phyloP scores from a whole-genome alignment of 2,329 filamentous ascomycete species.

The Fusarium mundagurra region DNA sequence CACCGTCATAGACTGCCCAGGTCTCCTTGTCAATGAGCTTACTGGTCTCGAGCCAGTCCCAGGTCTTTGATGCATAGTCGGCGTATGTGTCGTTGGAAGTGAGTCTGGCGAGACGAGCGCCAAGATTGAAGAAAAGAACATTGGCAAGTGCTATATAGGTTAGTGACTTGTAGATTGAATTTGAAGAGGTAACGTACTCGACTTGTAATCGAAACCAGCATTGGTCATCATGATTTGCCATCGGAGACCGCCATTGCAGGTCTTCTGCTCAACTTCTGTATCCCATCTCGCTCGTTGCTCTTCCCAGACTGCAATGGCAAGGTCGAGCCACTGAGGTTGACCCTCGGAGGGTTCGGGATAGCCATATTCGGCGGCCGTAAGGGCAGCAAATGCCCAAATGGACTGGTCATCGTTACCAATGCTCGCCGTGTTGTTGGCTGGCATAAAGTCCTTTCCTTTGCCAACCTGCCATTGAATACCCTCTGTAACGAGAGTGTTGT shows the following conservation, averaged over 20 bases:
- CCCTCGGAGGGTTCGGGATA: slow-evolving; percentile 64
- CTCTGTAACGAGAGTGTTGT: slow-evolving; percentile 66
- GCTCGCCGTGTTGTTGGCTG: slow-evolving; percentile 63
- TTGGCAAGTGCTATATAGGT: slow-evolving; percentile 61
- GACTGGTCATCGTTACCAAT: slow-evolving; percentile 74
- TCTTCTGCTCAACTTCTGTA: slow-evolving; percentile 57
- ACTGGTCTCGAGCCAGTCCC: slow-evolving; percentile 66
- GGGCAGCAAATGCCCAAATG: slow-evolving; percentile 75
- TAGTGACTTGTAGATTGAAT: rapidly evolving
- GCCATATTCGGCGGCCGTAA: slow-evolving; percentile 72
- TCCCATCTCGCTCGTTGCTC: slow-evolving; percentile 57
- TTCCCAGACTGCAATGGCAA: slow-evolving; percentile 67
- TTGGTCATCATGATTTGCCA: slow-evolving; percentile 83
- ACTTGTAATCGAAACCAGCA: slow-evolving; percentile 80
- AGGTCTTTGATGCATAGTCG: slow-evolving; percentile 68
- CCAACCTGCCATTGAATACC: slow-evolving; percentile 68
- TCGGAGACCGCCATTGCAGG: slow-evolving; percentile 64
- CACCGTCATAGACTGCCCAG: slow-evolving; percentile 73
- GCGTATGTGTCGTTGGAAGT: slow-evolving; percentile 73
- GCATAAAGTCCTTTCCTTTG: slow-evolving; percentile 65
- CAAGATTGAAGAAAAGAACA: slow-evolving; percentile 70
- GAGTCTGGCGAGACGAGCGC: slow-evolving; percentile 75
- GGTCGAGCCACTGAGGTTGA: slow-evolving; percentile 67
- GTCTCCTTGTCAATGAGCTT: slow-evolving; percentile 67
- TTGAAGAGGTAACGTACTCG: slow-evolving; percentile 51